Percentiles rank a stretch among this genome's conserved stretches.
Evolutionary conservation across 2,329 filamentous ascomycete genomes (phyloP).

Genomic region (Phialemonium atrogriseum): DNA sequence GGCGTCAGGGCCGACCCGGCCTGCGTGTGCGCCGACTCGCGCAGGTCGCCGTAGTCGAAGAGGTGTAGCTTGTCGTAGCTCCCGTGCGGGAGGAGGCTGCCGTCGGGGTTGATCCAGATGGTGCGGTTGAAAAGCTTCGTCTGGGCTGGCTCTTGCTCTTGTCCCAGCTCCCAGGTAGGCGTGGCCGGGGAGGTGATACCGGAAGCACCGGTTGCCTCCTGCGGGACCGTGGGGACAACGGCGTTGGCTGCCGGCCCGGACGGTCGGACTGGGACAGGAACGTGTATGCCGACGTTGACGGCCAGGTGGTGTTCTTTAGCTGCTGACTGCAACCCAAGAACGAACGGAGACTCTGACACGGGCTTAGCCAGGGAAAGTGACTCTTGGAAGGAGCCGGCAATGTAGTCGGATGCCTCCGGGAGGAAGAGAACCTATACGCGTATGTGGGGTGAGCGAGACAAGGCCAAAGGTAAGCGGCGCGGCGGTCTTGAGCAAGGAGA

Average conservation of each 20-base stretch:
- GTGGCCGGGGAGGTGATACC: background rate
- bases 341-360: conserved; percentile 60
- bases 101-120: conserved; percentile 39
- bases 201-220: too few relatives aligned
- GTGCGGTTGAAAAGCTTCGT: too few relatives aligned
- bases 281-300: conserved; percentile 84
- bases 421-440: too few relatives aligned
- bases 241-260: conserved; percentile 7
- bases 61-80: conserved; percentile 85
- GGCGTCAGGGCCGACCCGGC: conserved; percentile 27
- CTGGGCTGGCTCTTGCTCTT: too few relatives aligned
- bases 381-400: conserved; percentile 59
- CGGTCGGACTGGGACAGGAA: conserved; percentile 45
- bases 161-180: conserved; percentile 6
- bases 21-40: conserved; percentile 26
- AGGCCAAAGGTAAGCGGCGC: too few relatives aligned
- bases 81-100: conserved; percentile 29
- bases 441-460: too few relatives aligned
- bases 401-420: conserved; percentile 87
- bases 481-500: too few relatives aligned
- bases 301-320: conserved; percentile 57
- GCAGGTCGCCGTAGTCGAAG: conserved; percentile 59
- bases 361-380: conserved; percentile 64
- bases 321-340: conserved; percentile 62
- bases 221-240: conserved; percentile 11